Percentiles rank a stretch among this genome's conserved stretches.
These are phyloP conservation scores for Stenogyne calaminthoides DNA, from an alignment of 305 asterid genomes.

Conservation along the genomic window DNA sequence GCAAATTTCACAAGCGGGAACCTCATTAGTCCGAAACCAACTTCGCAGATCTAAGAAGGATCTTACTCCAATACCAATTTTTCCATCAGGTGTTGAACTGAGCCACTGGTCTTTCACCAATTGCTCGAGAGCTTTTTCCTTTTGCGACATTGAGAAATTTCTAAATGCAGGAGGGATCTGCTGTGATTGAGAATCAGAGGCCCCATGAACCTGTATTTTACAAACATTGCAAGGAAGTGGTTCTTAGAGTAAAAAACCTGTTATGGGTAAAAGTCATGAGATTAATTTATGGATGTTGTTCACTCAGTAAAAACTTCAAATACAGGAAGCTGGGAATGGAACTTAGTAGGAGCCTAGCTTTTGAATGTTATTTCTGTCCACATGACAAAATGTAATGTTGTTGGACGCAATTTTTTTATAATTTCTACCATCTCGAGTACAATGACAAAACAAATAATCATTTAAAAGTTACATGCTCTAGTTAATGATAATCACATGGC, in stretches of 20 bases:
- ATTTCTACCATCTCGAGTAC: background rate
- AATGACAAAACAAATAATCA: background rate
- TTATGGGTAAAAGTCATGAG: slow-evolving; percentile 8
- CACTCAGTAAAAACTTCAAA: slow-evolving; percentile 10
- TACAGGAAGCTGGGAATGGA: slow-evolving; percentile 8
- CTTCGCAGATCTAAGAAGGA: slow-evolving; percentile 92
- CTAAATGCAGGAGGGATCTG: slow-evolving; percentile 74
- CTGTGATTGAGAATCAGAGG: slow-evolving; percentile 54
- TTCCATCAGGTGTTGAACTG: slow-evolving; percentile 56
- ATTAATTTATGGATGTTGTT: slow-evolving; percentile 1
- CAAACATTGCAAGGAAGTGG: slow-evolving; percentile 25
- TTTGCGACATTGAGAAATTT: slow-evolving; percentile 75
- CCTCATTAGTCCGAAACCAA: slow-evolving; percentile 80
- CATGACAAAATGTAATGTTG: background rate
- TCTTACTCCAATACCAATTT: slow-evolving; percentile 81
- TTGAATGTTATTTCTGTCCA: background rate
- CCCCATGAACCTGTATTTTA: slow-evolving; percentile 49
- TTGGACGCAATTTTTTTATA: background rate
- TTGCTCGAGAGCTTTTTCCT: slow-evolving; percentile 79
- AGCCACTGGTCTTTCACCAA: slow-evolving; percentile 83
- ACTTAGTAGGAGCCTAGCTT: slow-evolving; percentile 1
- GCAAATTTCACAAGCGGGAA: slow-evolving; percentile 86
- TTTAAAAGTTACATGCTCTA: background rate
- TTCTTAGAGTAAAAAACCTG: slow-evolving; percentile 23
- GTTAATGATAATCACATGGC: background rate